Evolutionary conservation across 768 basidiomycete species (phyloP).

Genomic region (Lactarius sp.): DNA sequence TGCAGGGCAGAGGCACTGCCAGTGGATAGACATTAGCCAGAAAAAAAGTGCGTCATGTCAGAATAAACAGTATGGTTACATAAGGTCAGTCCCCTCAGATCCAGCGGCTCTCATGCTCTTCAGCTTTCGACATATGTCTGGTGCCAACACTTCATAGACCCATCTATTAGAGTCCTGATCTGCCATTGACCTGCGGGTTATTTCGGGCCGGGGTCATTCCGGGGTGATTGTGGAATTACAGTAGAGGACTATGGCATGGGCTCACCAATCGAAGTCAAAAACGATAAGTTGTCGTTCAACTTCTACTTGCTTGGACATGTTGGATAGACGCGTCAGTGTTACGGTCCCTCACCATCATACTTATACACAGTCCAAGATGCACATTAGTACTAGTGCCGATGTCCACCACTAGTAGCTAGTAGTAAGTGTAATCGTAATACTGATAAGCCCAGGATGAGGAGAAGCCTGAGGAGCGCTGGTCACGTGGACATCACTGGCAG

Average conservation of each 20-base stretch:
- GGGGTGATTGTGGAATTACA: not conserved
- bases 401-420: too few species aligned
- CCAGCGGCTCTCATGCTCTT: constrained; percentile 36
- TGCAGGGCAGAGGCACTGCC: constrained; percentile 45
- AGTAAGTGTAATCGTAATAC: too few species aligned
- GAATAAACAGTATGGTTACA: too few species aligned
- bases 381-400: too few species aligned
- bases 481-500: not conserved
- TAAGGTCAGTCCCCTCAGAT: too few species aligned
- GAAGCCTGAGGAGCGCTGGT: too few species aligned
- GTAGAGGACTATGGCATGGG: not conserved
- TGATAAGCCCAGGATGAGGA: too few species aligned
- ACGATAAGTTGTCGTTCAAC: constrained; percentile 65
- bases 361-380: too few species aligned
- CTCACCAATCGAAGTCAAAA: constrained; percentile 95
- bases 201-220: too few species aligned
- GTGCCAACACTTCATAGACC: constrained; percentile 83
- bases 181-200: constrained; percentile 64
- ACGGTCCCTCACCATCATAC: too few species aligned
- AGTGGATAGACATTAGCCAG: constrained; percentile 9
- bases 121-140: constrained; percentile 79
- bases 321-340: not conserved
- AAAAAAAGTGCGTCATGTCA: too few species aligned
- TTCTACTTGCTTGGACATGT: constrained; percentile 26
- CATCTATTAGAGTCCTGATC: constrained; percentile 97